These are phyloP conservation scores for Starmerella tilneyi DNA, from an alignment of 805 yeast species.

Conservation along the genomic window DNA sequence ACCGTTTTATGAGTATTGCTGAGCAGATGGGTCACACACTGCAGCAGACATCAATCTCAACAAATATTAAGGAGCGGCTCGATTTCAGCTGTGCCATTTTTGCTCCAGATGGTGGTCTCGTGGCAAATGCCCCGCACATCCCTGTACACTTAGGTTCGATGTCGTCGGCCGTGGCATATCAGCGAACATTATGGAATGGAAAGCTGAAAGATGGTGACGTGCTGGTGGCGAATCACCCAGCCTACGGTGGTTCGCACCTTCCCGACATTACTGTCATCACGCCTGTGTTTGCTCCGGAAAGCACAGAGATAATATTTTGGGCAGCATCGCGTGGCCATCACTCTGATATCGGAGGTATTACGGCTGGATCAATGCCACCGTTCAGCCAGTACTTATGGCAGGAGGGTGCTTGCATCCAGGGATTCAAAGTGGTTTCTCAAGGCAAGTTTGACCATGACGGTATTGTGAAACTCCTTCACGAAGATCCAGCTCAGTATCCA, in stretches of 20 bases:
- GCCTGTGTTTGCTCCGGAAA: conserved; percentile 56
- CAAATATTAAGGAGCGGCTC: conserved; percentile 72
- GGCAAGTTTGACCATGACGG: conserved; percentile 69
- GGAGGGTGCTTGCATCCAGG: conserved; percentile 82
- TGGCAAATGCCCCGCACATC: conserved; percentile 80
- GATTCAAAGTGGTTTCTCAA: conserved; percentile 59
- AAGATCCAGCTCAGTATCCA: conserved; percentile 68
- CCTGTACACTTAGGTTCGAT: conserved; percentile 83
- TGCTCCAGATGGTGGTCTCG: conserved; percentile 63
- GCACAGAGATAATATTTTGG: conserved; percentile 58
- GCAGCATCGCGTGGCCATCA: conserved; percentile 94
- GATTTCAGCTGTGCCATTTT: conserved; percentile 81
- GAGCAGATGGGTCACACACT: conserved; percentile 80
- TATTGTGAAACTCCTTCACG: conserved; percentile 50
- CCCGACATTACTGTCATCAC: conserved; percentile 90
- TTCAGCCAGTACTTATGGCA: conserved; percentile 73
- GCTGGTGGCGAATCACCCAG: conserved; percentile 68
- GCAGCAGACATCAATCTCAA: conserved; percentile 69
- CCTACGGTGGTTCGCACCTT: conserved; percentile 75
- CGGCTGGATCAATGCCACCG: conserved; percentile 95
- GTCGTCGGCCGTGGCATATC: conserved; percentile 67
- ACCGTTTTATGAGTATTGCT: conserved; percentile 82
- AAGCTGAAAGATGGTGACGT: conserved; percentile 64
- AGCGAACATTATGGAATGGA: conserved; percentile 54
- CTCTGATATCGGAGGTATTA: conserved; percentile 86